Evolutionary conservation across 163 green algal genomes (phyloP), one percentile per base, ranked within the genome.

Genomic region (Prototheca wickerhamii): DNA sequence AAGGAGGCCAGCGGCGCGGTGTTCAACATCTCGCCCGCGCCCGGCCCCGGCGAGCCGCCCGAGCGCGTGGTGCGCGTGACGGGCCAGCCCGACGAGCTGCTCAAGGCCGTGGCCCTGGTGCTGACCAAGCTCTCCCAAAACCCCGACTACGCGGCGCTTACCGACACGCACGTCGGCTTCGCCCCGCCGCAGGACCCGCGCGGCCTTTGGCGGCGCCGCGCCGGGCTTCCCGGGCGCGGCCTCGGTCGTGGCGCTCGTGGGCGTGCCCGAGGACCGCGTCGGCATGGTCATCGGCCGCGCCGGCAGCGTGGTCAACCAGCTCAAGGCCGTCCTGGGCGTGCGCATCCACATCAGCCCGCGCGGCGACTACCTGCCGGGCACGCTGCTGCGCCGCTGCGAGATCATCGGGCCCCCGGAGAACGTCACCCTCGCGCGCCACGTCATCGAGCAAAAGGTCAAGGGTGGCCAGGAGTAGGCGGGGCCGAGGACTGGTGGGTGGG

Each of bases 1-100:
- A 75, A 79, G 15, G 87, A 94, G 46, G 83, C 93, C 64, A 79
- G 62, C 25, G 61, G 70, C 35, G 85, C 83, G 12, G 71, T 56
- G 30, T 89, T 94, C 70, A 67, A 67, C 49, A 70, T 74, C 33
- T 75, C 72, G 43, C 62, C 67, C 53, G 67, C 72, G n/a, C 54
- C 67, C 18, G 33, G 37, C 8, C 25, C 55, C 33, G 59, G 18
- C 44, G 71, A 64, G 23, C 35, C 73, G 15, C 52, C 61, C 15
- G 72, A 79, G 58, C 67, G 72, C 21, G 51, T 79, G 20, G 67
- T 79, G 40, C 67, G 55, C 37, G 64, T 79, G 40, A 64, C 57
- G 23, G 67, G 72, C 7, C 50, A 67, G 23, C 32, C 60, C 25
- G 66, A 66, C 28, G 26, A 63, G 51, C 30, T 68, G 21, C 60